phyloP scores from a whole-genome alignment of 495 filamentous ascomycete genomes.

The Podospora bellae-mahoneyi region DNA sequence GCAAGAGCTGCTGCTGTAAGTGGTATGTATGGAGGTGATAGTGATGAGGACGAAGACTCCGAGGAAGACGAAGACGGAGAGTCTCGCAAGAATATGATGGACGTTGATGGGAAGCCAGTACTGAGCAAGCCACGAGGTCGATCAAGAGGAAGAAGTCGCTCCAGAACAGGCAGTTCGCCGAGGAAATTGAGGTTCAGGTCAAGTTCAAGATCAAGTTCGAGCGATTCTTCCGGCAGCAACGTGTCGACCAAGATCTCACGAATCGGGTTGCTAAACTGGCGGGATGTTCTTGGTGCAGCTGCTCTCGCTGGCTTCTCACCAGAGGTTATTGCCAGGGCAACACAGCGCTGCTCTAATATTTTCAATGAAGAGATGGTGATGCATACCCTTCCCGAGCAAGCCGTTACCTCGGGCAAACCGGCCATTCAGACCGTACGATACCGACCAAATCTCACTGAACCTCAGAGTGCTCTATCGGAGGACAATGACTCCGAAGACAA shows the following conservation, averaged over 20 bases:
- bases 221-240: slow-evolving; percentile 7
- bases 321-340: slow-evolving; percentile 59
- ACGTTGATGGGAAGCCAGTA: not conserved
- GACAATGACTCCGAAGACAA: slow-evolving; percentile 37
- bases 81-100: not conserved
- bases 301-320: slow-evolving; percentile 63
- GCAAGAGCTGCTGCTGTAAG: slow-evolving; percentile 46
- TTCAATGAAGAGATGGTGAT: slow-evolving; percentile 65
- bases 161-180: not conserved
- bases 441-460: slow-evolving; percentile 30
- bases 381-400: slow-evolving; percentile 50
- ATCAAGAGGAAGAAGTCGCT: slow-evolving; percentile 3
- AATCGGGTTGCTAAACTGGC: slow-evolving; percentile 68
- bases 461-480: slow-evolving; percentile 24
- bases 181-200: not conserved
- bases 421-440: slow-evolving; percentile 28
- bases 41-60: slow-evolving; percentile 26
- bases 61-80: not conserved
- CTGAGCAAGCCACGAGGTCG: not conserved
- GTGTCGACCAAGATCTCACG: slow-evolving; percentile 18
- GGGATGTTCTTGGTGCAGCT: slow-evolving; percentile 71
- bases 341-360: slow-evolving; percentile 64
- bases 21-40: slow-evolving; percentile 35
- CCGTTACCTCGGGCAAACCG: slow-evolving; percentile 19
- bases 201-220: slow-evolving; percentile 2